Conservation (phyloP, 2,329 filamentous ascomycete genomes). For the Cytospora piceicola region DNA sequence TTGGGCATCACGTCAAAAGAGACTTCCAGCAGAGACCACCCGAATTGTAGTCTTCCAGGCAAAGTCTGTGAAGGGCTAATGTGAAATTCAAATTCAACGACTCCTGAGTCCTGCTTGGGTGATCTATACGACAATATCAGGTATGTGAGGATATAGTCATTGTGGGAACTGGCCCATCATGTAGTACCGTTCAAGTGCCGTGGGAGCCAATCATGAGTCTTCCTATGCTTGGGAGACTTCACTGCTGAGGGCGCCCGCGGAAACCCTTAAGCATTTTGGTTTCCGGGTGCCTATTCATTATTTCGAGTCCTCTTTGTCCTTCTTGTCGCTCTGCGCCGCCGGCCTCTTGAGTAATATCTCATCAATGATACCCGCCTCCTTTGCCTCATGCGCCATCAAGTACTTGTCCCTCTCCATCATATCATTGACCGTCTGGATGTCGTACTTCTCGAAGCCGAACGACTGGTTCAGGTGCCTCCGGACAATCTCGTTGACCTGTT, state of each 20-base stretch:
- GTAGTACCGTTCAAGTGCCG: neutral
- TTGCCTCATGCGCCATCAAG: conserved; percentile 83
- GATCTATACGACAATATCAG: neutral
- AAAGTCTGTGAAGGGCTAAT: no score
- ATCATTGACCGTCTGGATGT: conserved; percentile 81
- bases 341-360: conserved; percentile 74
- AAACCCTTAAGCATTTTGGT: neutral
- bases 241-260: neutral
- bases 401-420: conserved; percentile 98
- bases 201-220: neutral
- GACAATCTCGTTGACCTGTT: conserved; percentile 90
- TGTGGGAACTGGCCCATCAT: neutral
- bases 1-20: no score
- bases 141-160: neutral
- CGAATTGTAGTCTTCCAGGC: no score
- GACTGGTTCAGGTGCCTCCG: conserved; percentile 80
- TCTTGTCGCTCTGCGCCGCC: conserved; percentile 19
- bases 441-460: conserved; percentile 75
- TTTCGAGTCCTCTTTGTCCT: conserved; percentile 12
- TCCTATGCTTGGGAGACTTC: neutral
- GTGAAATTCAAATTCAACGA: no score
- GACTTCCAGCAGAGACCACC: no score
- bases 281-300: neutral
- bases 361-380: conserved; percentile 90
- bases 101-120: no score